phyloP scores from a whole-genome alignment of 164 flowering plant genomes.

The Malania oleifera region DNA sequence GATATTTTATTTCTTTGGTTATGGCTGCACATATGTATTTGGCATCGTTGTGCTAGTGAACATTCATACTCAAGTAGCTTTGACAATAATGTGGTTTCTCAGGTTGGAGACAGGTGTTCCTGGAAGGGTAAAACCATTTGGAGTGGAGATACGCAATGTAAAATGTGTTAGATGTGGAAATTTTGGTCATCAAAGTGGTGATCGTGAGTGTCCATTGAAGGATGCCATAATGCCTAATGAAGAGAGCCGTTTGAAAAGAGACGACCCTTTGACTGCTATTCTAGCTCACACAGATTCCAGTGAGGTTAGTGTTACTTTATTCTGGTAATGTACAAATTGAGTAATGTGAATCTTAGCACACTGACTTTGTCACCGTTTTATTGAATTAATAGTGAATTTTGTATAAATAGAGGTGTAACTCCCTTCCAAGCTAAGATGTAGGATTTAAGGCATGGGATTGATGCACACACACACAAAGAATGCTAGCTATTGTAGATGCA shows the following conservation, averaged over 20 bases:
- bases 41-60: neutral
- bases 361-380: too few relatives aligned
- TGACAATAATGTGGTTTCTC: constrained; percentile 4
- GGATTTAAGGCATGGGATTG: too few relatives aligned
- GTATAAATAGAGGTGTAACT: too few relatives aligned
- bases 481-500: too few relatives aligned
- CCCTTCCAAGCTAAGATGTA: too few relatives aligned
- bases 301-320: constrained; percentile 50
- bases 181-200: constrained; percentile 99
- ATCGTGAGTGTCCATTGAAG: constrained; percentile 91
- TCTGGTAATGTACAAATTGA: too few relatives aligned
- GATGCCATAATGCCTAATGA: constrained; percentile 94
- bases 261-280: constrained; percentile 95
- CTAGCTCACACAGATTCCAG: constrained; percentile 58
- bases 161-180: constrained; percentile 90
- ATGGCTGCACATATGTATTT: neutral
- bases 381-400: too few relatives aligned
- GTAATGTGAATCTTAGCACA: too few relatives aligned
- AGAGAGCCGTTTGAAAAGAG: constrained; percentile 83
- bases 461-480: too few relatives aligned
- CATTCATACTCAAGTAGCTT: neutral
- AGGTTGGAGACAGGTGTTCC: constrained; percentile 88
- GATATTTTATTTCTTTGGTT: neutral
- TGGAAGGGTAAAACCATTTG: constrained; percentile 85
- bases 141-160: constrained; percentile 88